Evolutionary conservation across 345 rosid genomes (phyloP), one percentile per base, ranked within the genome.

Genomic region (Erodium maritimum): DNA sequence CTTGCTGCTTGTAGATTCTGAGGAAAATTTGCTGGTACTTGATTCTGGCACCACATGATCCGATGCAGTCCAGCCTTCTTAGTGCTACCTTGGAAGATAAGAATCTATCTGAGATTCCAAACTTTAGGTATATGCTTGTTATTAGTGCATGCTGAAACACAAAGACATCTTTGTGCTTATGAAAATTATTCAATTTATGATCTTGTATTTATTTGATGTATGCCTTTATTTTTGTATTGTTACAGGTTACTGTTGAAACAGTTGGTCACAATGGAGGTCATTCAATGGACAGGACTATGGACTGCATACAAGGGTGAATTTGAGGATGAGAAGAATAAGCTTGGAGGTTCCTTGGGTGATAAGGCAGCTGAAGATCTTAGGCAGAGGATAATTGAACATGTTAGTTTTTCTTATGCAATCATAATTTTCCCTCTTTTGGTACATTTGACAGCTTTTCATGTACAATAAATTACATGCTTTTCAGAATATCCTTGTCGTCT

Each of bases 201-300:
- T 37, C 46, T 37, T 37, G 10, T 6, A 37, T 37, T 37, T 5
- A 37, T 11, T 37, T 37, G 46, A 11, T 12, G 14, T 37, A 5
- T 5, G 10, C 46, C 46, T 37, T 5, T 1, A 4, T 37, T 5
- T n/a, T 37, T 67, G 52, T 50, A 34, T 61, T 60, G 50, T 55
- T 34, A 16, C 65, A 87, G 99, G 80, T 61, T 83, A 80, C 81
- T 88, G 50, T 73, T 89, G 70, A 89, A 89, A 66, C 94, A 88
- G 68, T 71, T 94, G 71, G 95, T 94, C 58, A 90, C 97, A 34
- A 87, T 90, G 97, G 99, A 94, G 82, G 99, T 94, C 66, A 81
- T 94, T 67, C 95, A 79, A 55, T 90, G 99, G 99, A 94, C 95
- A 52, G 72, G 91, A 55, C 95, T 94, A 59, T 94, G 97, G 99